These are phyloP conservation scores for Psilocybe subaeruginosa DNA, from an alignment of 768 basidiomycete genomes.

Conservation along the genomic window DNA sequence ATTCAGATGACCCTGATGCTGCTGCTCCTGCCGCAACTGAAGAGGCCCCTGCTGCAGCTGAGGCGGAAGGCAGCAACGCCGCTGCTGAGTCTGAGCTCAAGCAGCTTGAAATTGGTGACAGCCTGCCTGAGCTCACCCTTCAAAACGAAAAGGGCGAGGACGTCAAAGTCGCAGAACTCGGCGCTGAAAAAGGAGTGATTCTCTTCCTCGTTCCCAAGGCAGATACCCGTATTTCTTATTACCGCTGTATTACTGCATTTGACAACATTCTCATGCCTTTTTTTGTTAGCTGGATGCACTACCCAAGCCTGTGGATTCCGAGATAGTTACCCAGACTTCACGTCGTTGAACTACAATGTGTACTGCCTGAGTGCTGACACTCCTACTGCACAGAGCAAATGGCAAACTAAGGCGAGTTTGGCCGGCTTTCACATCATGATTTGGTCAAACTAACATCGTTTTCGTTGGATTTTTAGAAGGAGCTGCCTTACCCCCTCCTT, in stretches of 20 bases:
- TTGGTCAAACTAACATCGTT: not conserved
- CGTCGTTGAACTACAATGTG: constrained; percentile 66
- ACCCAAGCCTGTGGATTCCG: constrained; percentile 92
- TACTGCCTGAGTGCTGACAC: constrained; percentile 87
- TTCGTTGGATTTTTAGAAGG: constrained; percentile 54
- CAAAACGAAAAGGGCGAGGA: constrained; percentile 89
- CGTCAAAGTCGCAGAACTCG: constrained; percentile 64
- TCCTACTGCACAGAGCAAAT: constrained; percentile 74
- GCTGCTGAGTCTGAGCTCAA: constrained; percentile 16
- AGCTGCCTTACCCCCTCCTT: constrained; percentile 82
- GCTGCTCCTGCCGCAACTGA: constrained; percentile 13
- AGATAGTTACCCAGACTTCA: constrained; percentile 80
- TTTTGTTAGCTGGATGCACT: constrained; percentile 78
- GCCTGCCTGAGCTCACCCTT: constrained; percentile 71
- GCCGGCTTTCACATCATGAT: not conserved
- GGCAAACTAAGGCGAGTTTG: constrained; percentile 78
- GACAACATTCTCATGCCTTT: not conserved
- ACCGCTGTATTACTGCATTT: not conserved
- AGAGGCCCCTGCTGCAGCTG: constrained; percentile 18
- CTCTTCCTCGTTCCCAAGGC: constrained; percentile 86
- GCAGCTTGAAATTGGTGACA: constrained; percentile 71
- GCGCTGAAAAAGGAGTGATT: constrained; percentile 74
- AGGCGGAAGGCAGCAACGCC: constrained; percentile 24
- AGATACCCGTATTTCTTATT: constrained; percentile 67
- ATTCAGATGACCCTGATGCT: constrained; percentile 14